Evolutionary conservation across 768 basidiomycete species (phyloP), one percentile per base, ranked within the genome.

Genomic region (Boletus bicolor): DNA sequence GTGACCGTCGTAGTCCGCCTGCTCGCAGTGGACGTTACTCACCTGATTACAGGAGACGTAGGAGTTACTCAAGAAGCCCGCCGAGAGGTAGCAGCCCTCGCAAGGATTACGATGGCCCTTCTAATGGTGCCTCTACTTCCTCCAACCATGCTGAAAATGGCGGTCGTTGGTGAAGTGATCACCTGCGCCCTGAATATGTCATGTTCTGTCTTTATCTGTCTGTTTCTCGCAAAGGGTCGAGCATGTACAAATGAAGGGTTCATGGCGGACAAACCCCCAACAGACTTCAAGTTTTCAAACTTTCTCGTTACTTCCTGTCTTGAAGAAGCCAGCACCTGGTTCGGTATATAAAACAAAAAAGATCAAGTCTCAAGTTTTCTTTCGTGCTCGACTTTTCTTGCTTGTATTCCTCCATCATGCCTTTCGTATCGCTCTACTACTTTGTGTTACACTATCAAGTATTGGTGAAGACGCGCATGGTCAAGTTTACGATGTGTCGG

Each of bases 51-150:
- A 79, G 86, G 64, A 81, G 79, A 68, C 86, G 90, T 52, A 79
- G 82, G 70, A 90, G 87, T 73, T 87, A 89, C 61, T 89, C 87
- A 51, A 80, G 87, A 68, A 90, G 87, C 74, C 91, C 90, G 24
- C 89, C 87, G 51, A 78, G 88, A 63, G 89, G 87, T 50, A 82
- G 85, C 68, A 81, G 79, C 69, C 81, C 80, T 60, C 69, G 73
- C 49, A 67, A 80, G 61, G 82, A 82, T 34, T 80, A 62, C 57
- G 79, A 82, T 51, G 78, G 72, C 19, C 77, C 75, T 64, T 72
- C 67, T 62, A 70, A 59, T 65, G 79, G 59, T 67, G 80, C 56
- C 62, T 54, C 58, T 64, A 49, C 60, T 54, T 52, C 66, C 61
- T 49, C 72, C 64, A 68, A 74, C 73, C 68, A 73, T 46, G 75